These are phyloP conservation scores for Ehretia macrophylla DNA, from an alignment of 257 asterid species.

Conservation along the genomic window DNA sequence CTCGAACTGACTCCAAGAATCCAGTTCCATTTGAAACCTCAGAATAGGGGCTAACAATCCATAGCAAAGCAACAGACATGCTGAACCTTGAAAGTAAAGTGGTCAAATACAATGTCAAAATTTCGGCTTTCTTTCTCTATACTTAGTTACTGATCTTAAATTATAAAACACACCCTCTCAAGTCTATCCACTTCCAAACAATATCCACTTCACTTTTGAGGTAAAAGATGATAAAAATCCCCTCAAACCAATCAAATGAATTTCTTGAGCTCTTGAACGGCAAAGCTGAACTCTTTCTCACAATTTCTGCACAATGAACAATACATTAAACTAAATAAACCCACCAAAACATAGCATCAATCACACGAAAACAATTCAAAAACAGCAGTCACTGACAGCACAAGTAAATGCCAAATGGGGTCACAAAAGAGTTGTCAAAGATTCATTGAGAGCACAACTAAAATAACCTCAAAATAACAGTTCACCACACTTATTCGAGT, in stretches of 20 bases:
- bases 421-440: conserved; percentile 21
- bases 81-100: conserved; percentile 14
- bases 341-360: not conserved
- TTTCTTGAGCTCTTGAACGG: conserved; percentile 27
- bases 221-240: conserved; percentile 14
- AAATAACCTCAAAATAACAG: conserved; percentile 2
- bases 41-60: conserved; percentile 66
- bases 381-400: conserved; percentile 2
- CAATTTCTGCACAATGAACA: conserved; percentile 39
- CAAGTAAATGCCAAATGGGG: conserved; percentile 9
- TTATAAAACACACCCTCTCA: conserved; percentile 19
- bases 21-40: conserved; percentile 50
- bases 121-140: conserved; percentile 19
- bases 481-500: conserved; percentile 5
- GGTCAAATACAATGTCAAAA: conserved; percentile 19
- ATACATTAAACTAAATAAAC: conserved; percentile 7
- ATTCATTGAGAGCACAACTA: conserved; percentile 4
- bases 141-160: conserved; percentile 16
- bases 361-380: not conserved
- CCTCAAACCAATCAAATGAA: conserved; percentile 15
- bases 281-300: conserved; percentile 21
- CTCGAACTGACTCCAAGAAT: conserved; percentile 48
- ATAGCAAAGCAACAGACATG: conserved; percentile 73
- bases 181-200: conserved; percentile 20
- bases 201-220: conserved; percentile 20